Evolutionary conservation across 306 rosid genomes (phyloP), one percentile per base, ranked within the genome.

Genomic region (Glycyrrhiza uralensis): DNA sequence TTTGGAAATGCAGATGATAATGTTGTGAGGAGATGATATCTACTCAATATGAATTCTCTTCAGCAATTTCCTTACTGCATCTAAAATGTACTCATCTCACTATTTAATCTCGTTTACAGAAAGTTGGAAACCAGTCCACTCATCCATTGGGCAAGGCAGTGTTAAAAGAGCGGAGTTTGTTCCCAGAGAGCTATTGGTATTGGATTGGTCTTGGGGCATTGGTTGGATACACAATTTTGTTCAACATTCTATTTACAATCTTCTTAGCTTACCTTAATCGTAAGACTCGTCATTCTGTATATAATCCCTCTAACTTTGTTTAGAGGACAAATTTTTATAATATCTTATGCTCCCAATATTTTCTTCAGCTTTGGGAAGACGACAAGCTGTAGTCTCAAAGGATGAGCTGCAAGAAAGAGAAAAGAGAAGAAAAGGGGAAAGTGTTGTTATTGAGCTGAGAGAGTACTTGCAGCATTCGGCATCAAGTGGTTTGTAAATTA

Each of bases 201-300:
- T 95, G 99, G 99, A 95, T 95, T 72, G 99, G 99, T 69, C 84
- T 85, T 78, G 99, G 96, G 49, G 97, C 97, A 74, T 71, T 91
- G 96, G 84, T 91, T 65, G 97, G 99, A 82, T 95, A 95, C 81
- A 84, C 99, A 66, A 72, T 86, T 85, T 70, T 95, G 60, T 89
- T 95, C 92, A 95, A 95, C 70, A 0, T 49, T 28, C 87, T 95
- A 30, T 95, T 95, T 81, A 89, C 99, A 49, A 75, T 89, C 85
- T 91, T 84, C 87, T 82, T 95, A 45, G 83, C 96, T 42, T 89
- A 87, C 87, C 97, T 95, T 64, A 91, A 95, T 58, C 97, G 99
- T 95, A 95, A 89, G 99, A 78, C 64, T 74, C 57, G 12, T 52
- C 44, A 63, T 58, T 80, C 42, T 75, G 22, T 60, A 44, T 36